These are phyloP conservation scores for Nicotiana rustica DNA, from an alignment of 305 asterid genomes.

Conservation along the genomic window DNA sequence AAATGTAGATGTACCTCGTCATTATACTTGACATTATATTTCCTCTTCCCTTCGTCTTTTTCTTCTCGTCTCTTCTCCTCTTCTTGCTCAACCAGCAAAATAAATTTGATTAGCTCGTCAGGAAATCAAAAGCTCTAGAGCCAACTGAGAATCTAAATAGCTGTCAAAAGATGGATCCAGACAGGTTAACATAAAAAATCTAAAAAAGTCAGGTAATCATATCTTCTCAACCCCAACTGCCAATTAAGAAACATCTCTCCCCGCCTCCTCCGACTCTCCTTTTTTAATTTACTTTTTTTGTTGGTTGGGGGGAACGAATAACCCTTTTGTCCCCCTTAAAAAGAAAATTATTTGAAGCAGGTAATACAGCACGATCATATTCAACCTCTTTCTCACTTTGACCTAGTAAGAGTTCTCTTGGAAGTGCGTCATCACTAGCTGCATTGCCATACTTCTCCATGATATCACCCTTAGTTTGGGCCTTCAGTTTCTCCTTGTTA, in stretches of 20 bases:
- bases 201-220: background rate
- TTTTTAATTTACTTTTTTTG: background rate
- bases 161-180: conserved; percentile 30
- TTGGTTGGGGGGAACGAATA: background rate
- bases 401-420: conserved; percentile 80
- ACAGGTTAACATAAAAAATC: background rate
- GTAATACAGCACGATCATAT: conserved; percentile 80
- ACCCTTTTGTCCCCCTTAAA: background rate
- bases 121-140: background rate
- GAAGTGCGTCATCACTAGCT: conserved; percentile 75
- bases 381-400: conserved; percentile 86
- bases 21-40: conserved; percentile 86
- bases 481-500: conserved; percentile 74
- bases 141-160: background rate
- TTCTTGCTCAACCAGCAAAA: conserved; percentile 56
- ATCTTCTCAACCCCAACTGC: conserved; percentile 16
- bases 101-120: background rate
- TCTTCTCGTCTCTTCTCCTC: conserved; percentile 82
- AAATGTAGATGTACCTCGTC: conserved; percentile 61
- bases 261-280: background rate
- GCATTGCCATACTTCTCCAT: conserved; percentile 92
- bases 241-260: background rate
- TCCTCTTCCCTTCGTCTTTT: conserved; percentile 83
- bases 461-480: conserved; percentile 74
- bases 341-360: conserved; percentile 6